Evolutionary conservation across 208 protist species (phyloP).

Genomic region (Eutreptiella sp.): DNA sequence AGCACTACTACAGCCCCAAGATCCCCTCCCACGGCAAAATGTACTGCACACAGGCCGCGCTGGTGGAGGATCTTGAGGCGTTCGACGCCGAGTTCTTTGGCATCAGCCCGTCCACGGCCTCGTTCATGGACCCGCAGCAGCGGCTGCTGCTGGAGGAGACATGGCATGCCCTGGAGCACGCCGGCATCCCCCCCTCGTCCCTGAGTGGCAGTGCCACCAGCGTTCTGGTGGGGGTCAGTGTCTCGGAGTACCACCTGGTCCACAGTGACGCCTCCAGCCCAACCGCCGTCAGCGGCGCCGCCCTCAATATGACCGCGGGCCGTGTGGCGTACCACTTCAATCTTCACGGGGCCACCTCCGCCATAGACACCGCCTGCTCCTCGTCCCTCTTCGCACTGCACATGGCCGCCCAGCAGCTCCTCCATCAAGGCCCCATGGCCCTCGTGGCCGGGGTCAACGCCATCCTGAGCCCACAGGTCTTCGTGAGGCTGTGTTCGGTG

Average conservation of each 20-base stretch:
- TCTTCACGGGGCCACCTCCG: slow-evolving; percentile 45
- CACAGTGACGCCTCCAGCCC: no score
- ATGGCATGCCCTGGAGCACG: slow-evolving; percentile 9
- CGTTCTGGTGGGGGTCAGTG: slow-evolving; percentile 9
- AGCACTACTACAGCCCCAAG: no score
- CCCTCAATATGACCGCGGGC: slow-evolving; percentile 30
- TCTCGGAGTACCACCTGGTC: slow-evolving; percentile 13
- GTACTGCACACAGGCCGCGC: no score
- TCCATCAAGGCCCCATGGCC: neutral
- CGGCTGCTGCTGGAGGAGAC: neutral
- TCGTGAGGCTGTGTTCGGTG: slow-evolving; percentile 29
- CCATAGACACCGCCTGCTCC: slow-evolving; percentile 60
- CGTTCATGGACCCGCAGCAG: slow-evolving; percentile 14
- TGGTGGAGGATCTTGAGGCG: neutral
- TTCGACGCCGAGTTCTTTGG: slow-evolving; percentile 32
- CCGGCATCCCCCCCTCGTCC: neutral
- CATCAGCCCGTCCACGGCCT: neutral
- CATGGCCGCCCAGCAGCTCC: slow-evolving; percentile 36
- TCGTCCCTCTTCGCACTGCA: slow-evolving; percentile 50
- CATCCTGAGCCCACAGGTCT: slow-evolving; percentile 29
- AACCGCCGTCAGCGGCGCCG: slow-evolving; percentile 1
- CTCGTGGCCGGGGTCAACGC: slow-evolving; percentile 34
- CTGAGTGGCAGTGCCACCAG: slow-evolving; percentile 6
- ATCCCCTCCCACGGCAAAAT: no score
- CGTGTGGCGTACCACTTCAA: slow-evolving; percentile 47